Base-by-base conservation (phyloP, 306 rosid species). In the Acacia melanoxylon region DNA sequence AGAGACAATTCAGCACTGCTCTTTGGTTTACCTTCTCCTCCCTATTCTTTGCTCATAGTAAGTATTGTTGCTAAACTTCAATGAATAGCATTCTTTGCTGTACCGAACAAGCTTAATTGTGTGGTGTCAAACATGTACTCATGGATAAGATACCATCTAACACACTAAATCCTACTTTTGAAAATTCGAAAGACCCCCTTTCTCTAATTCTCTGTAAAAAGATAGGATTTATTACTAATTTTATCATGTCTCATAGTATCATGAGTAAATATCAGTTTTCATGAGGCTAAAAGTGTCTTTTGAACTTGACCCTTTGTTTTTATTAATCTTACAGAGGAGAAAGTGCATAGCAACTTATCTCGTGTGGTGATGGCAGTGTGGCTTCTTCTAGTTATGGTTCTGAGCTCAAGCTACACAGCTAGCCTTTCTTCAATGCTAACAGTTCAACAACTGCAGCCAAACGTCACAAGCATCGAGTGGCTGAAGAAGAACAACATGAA, bases 21-120 rank as follows among this genome's bases (percentile, higher is more conserved):
- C 56, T 86, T 80, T 90, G 84, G 91, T 93, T 93, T 80, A 86
- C 90, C 68, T 88, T 90, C 89, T 89, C 93, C 71, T 85, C 94
- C 40, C 85, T 93, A 52, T 93, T 93, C 93, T 91, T 87, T 82
- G 90, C 93, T 52, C 94, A 93, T 2, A 89, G 98, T 91, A 78
- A 89, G 97, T 84, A 74, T 75, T 78, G 22, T 42, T 42, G 20
- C 20, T 69, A 31, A 68, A 82, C 48, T 73, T 66, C 74, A 66
- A 41, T 78, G 69, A 77, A 51, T 44, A 75, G 54, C 37, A 17
- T 68, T 67, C 4, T 66, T 33, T 17, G 10, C 14, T 33, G 29
- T 7, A 20, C 52, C 62, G 42, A 77, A 49, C 33, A 67, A 49
- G 42, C 70, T 44, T 46, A 54, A 54, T 4, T 62, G 19, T 14